Evolutionary conservation across 176 grass and related monocot genomes (phyloP), one percentile per base, ranked within the genome.

Genomic region (Zoysia pacifica): DNA sequence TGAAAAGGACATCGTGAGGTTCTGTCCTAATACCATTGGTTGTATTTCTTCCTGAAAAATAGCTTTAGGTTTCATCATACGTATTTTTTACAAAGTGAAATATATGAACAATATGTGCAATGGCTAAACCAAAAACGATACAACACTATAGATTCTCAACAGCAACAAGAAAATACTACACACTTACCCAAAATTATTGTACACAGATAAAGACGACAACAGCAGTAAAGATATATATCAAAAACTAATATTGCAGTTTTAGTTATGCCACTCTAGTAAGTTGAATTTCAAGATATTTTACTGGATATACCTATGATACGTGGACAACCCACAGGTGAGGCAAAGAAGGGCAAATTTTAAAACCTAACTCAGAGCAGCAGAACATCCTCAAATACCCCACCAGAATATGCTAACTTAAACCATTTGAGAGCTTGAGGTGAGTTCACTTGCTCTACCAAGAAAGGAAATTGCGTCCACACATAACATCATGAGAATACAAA

Each of bases 1-100:
- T 68, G 96, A 99, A 91, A 95, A 99, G 60, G 96, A 89, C 66
- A 99, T 79, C 35, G 90, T 91, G 49, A 99, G 83, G 67, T 94
- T 94, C 77, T 94, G 92, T 66, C 54, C 79, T 84, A 91, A 83
- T 56, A 94, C 88, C 90, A 99, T 86, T 28, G 96, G 96, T 42
- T 84, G 28, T 89, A 99, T 83, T 63, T 99, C 96, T 79, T 93
- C 92, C 96, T 99, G 83, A 62, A 42, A 42, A 87, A 73, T 72
- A 10, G 3, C 13, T 53, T 52, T 42, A 67, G 15, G 20, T 37
- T 78, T 60, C 74, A 89, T 62, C 36, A 38, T 56, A 70, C 13
- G 18, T 50, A 75, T 35, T 69, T 74, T 79, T 28, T 14, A 49
- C 20, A 28, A 47, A 64, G 46, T 16, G 66, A 88, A 62, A 54